phyloP scores from a whole-genome alignment of 371 early-diverging fungal species.

The Mycotypha africana region DNA sequence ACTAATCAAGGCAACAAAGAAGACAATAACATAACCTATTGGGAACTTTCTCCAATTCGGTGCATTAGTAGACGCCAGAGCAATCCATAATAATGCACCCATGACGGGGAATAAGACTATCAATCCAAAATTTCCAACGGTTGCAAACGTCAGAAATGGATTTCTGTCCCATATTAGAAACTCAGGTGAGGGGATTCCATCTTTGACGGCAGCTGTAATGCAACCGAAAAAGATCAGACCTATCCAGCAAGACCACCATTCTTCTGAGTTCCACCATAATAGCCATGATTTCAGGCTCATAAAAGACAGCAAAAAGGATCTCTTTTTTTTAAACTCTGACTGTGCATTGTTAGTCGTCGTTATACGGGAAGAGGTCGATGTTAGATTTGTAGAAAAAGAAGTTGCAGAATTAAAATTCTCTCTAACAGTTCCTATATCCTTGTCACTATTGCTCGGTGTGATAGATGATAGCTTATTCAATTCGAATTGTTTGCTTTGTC shows the following conservation, averaged over 20 bases:
- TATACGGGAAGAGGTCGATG: too few relatives aligned
- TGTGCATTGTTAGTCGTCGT: too few relatives aligned
- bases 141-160: slow-evolving; percentile 48
- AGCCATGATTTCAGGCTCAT: slow-evolving; percentile 22
- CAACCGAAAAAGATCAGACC: slow-evolving; percentile 56
- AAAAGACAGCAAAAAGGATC: too few relatives aligned
- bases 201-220: slow-evolving; percentile 39
- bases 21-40: slow-evolving; percentile 44
- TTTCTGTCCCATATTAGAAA: slow-evolving; percentile 46
- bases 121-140: slow-evolving; percentile 36
- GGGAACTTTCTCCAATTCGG: slow-evolving; percentile 40
- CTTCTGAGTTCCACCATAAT: slow-evolving; percentile 60
- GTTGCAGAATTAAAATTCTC: too few relatives aligned
- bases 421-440: too few relatives aligned
- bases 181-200: slow-evolving; percentile 41
- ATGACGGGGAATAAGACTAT: slow-evolving; percentile 47
- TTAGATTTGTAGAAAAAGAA: too few relatives aligned
- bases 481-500: too few relatives aligned
- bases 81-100: slow-evolving; percentile 46
- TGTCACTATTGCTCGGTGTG: too few relatives aligned
- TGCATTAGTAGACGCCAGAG: slow-evolving; percentile 33
- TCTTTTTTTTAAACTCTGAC: too few relatives aligned
- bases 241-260: slow-evolving; percentile 65
- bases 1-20: slow-evolving; percentile 44
- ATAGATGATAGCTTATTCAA: too few relatives aligned